Evolutionary conservation across 1,284 basidiomycete genomes (phyloP).

Genomic region (Naganishia sp.): DNA sequence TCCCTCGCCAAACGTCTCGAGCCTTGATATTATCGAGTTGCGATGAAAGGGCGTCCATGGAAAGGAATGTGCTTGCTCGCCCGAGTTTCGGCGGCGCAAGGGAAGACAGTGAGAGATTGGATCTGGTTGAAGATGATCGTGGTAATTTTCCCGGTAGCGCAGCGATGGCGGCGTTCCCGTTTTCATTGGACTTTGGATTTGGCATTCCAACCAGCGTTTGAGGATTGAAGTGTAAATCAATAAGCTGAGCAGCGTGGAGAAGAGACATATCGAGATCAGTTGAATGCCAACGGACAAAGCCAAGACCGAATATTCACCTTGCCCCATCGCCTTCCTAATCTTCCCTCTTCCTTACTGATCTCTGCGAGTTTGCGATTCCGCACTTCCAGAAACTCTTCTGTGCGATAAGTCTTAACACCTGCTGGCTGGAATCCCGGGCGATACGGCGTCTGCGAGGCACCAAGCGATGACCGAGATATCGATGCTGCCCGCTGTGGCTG

Average conservation of each 20-base stretch:
- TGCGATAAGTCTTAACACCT: slow-evolving; percentile 68
- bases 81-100: slow-evolving; percentile 38
- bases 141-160: slow-evolving; percentile 8
- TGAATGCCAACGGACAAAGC: neutral
- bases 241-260: slow-evolving; percentile 55
- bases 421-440: slow-evolving; percentile 79
- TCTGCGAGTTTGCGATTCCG: slow-evolving; percentile 63
- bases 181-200: slow-evolving; percentile 25
- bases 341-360: slow-evolving; percentile 72
- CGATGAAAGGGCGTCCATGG: slow-evolving; percentile 20
- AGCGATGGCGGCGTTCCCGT: neutral
- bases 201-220: slow-evolving; percentile 31
- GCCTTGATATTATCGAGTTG: slow-evolving; percentile 48
- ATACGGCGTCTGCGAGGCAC: slow-evolving; percentile 56
- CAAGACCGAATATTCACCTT: slow-evolving; percentile 56
- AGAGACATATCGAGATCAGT: neutral
- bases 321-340: slow-evolving; percentile 76
- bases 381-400: slow-evolving; percentile 71
- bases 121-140: slow-evolving; percentile 18
- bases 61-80: slow-evolving; percentile 19
- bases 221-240: slow-evolving; percentile 75
- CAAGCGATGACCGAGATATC: slow-evolving; percentile 4
- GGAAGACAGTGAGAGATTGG: slow-evolving; percentile 31
- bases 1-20: slow-evolving; percentile 51
- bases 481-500: slow-evolving; percentile 4